Evolutionary conservation across 352 stramenopile species (phyloP), one percentile per base, ranked within the genome.

Genomic region (Elongisporangium prolatum): DNA sequence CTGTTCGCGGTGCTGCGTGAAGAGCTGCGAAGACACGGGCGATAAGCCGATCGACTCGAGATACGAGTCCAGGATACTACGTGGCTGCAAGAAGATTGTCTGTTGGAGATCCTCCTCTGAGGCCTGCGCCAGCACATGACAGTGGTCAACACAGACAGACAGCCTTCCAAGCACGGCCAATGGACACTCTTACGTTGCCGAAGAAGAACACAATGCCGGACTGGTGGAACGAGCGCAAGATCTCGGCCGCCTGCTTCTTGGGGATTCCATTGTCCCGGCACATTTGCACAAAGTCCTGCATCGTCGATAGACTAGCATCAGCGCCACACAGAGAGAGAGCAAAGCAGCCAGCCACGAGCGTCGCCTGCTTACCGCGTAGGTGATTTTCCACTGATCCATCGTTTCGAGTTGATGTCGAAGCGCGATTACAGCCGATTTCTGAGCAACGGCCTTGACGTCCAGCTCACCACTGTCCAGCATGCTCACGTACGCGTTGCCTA

Each of bases 361-460:
- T 14, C 49, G 18, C 4, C 51, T 17, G n/a, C 51, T 2, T 54
- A 87, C 77, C 4, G 69, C 62, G 48, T 79, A 75, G 49, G 68
- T 86, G 61, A 93, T 83, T 55, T 91, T 93, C 83, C 83, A 93
- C 68, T 91, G 87, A 47, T 70, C 71, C n/a, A 87, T 69, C 53
- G 60, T 77, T 53, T 91, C 83, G 48, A 94, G 65, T n/a, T 71
- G 71, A 57, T 84, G 77, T 34, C 82, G 85, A 18, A 94, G 57
- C 65, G 80, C 71, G 57, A 94, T 92, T 53, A 94, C 74, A 17
- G 82, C 71, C n/a, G 82, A 75, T 57, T 92, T 94, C 49, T 92
- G 85, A 18, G 80, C 74, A 40, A 94, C 80, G 1, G 82, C 78
- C 20, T 81, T 79, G 24, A 94, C 81, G 61, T 94, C 85, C 25